phyloP scores from a whole-genome alignment of 1,284 basidiomycete genomes.

The Papiliotrema flavescens region DNA sequence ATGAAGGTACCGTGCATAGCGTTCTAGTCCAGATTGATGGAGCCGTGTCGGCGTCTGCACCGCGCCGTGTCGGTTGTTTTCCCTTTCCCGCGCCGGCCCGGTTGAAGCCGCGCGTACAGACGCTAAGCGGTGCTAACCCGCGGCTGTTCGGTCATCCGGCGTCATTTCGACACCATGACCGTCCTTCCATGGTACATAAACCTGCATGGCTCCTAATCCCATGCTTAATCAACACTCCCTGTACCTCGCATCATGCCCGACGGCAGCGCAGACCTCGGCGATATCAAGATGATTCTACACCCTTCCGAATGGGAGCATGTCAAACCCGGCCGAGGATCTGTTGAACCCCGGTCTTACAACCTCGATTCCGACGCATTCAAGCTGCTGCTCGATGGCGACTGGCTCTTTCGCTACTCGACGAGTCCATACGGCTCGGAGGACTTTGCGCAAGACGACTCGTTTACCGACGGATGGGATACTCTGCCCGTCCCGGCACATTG shows the following conservation, averaged over 20 bases:
- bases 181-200: no score
- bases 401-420: constrained; percentile 16
- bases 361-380: constrained; percentile 4
- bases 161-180: no score
- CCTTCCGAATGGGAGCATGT: neutral
- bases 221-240: no score
- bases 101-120: no score
- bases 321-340: neutral
- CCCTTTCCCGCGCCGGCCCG: no score
- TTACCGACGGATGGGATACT: neutral
- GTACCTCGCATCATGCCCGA: neutral
- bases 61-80: no score
- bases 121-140: no score
- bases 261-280: neutral
- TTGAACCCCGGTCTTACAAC: neutral
- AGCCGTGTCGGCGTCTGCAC: no score
- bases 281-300: neutral
- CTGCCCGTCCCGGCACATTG: constrained; percentile 5
- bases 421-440: constrained; percentile 1
- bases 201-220: no score
- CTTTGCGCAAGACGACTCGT: neutral
- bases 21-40: no score
- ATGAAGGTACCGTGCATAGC: neutral
- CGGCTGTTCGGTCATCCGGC: no score
- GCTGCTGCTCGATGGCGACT: constrained; percentile 15